Conservation (phyloP, 2,329 filamentous ascomycete genomes). For the Hymenoscyphus fructigenus region DNA sequence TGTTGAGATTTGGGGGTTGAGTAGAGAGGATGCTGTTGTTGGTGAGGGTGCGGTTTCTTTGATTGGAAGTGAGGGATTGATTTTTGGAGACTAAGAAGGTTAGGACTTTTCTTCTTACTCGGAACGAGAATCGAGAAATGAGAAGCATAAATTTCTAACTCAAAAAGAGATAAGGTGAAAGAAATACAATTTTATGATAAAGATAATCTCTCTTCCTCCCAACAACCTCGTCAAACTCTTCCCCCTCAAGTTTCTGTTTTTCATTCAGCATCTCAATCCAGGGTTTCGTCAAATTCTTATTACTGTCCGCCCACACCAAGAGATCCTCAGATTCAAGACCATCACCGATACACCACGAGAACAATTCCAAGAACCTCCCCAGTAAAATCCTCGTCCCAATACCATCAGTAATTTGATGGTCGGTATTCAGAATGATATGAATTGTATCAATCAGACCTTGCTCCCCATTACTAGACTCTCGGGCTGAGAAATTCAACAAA, state of each 20-base stretch:
- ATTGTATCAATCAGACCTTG: background rate
- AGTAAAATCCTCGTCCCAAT: constrained; percentile 28
- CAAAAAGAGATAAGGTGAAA: background rate
- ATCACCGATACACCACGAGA: constrained; percentile 6
- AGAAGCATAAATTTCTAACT: background rate
- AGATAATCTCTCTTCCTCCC: constrained; percentile 18
- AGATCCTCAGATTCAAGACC: background rate
- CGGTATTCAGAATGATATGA: constrained; percentile 24
- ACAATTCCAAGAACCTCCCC: constrained; percentile 20
- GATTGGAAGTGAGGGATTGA: background rate
- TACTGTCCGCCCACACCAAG: constrained; percentile 20
- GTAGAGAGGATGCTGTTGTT: no score
- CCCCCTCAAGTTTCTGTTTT: constrained; percentile 17
- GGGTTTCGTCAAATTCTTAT: constrained; percentile 21
- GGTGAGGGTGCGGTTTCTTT: constrained; percentile 8
- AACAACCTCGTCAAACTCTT: constrained; percentile 12
- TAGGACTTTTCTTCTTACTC: background rate
- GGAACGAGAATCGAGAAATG: background rate
- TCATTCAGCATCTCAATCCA: constrained; percentile 25
- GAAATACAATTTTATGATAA: constrained; percentile 18
- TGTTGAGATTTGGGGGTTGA: constrained; percentile 2
- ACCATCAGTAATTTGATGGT: constrained; percentile 29
- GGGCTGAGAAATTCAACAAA: constrained; percentile 6
- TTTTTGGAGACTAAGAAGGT: constrained; percentile 10
- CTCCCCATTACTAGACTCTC: constrained; percentile 3